Conservation (phyloP, 1,284 basidiomycete species). For the Neolentinus lepideus region DNA sequence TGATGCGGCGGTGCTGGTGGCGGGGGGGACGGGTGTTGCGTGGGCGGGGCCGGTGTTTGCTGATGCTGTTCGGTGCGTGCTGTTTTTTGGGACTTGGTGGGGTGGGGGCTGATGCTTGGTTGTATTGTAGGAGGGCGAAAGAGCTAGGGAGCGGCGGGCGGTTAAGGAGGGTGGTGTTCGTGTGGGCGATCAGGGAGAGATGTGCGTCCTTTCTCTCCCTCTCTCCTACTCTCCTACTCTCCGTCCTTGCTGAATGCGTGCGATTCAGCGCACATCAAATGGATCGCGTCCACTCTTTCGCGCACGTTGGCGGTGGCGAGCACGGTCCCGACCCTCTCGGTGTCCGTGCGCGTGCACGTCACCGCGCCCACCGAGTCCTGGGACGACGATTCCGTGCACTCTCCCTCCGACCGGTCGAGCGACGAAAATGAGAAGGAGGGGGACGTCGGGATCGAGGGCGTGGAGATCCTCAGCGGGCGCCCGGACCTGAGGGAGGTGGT, state of each 20-base stretch:
- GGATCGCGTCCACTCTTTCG: not conserved
- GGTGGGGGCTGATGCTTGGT: not conserved
- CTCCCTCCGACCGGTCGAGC: not conserved
- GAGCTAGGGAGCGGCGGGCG: conserved; percentile 1
- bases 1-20: conserved; percentile 20
- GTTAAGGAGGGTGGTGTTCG: not conserved
- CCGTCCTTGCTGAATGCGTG: not conserved
- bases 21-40: conserved; percentile 1
- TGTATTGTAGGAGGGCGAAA: conserved; percentile 19
- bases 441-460: not conserved
- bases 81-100: not conserved
- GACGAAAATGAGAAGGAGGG: not conserved
- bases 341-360: not conserved
- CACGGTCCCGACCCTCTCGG: not conserved
- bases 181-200: not conserved
- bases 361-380: not conserved
- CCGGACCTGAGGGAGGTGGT: not conserved
- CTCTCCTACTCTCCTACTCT: not conserved
- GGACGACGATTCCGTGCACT: conserved; percentile 1
- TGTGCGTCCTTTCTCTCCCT: not conserved
- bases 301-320: not conserved
- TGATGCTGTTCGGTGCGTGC: not conserved
- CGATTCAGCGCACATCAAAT: not conserved
- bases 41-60: not conserved
- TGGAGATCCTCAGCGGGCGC: not conserved